Base-by-base conservation (phyloP, 345 rosid genomes). In the Euphorbia peplus region DNA sequence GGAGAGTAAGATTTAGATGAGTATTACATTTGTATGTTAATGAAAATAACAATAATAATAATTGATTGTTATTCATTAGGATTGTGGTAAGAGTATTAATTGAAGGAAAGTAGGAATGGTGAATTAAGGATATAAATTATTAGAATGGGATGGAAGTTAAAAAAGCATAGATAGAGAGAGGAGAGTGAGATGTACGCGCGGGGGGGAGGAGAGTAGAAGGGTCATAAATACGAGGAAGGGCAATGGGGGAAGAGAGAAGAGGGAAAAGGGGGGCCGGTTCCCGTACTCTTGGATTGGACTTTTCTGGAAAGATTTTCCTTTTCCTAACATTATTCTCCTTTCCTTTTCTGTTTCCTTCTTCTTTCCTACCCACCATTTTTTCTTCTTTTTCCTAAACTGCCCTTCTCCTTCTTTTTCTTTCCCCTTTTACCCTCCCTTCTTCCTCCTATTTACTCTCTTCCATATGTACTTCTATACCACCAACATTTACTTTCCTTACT, bases 221-320 rank as follows among this genome's bases (percentile, higher is more conserved):
- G 70, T 60, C 60, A 78, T 67, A 79, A 76, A 83, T 78, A 83
- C 81, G 82, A 80, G 85, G 86, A 77, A 82, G 70, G 80, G 50
- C 44, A 85, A 79, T 80, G 90, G 90, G 68, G 25, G 69, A 21
- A 65, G 83, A 83, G 83, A 74, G 69, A 83, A 78, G 79, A 80
- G 76, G 73, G 92, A 76, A 76, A 80, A 35, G 44, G 77, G 85
- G 90, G 83, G 69, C 81, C 78, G 69, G 84, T 66, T 82, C 86
- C 96, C 89, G 96, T 90, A 86, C 95, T 79, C 82, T 86, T 88
- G 87, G 95, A 88, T 88, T 92, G 88, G 87, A 87, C 91, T 83
- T 82, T 90, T 90, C 77, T 70, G 88, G 96, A 84, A 92, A 88
- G 70, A 66, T 73, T 82, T 92, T 84, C 95, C 95, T 72, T 90